A percentile compares a stretch with the other conserved stretches of the same genome.
Conservation (phyloP, 2,329 filamentous ascomycete genomes). For the Leptographium procerum region DNA sequence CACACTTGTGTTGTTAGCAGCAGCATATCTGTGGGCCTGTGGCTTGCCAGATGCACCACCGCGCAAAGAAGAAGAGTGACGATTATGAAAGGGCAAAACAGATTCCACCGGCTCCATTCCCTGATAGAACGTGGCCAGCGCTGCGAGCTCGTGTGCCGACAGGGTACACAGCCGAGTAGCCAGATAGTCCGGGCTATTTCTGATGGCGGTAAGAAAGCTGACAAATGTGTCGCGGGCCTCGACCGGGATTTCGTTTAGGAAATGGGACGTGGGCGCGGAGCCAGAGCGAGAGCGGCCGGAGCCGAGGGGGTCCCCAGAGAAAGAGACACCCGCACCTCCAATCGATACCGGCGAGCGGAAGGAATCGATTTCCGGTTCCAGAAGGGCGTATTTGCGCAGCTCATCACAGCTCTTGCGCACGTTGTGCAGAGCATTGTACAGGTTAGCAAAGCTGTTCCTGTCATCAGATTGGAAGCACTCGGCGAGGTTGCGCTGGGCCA, state of each 20-base stretch:
- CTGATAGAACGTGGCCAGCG: constrained; percentile 68
- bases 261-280: constrained; percentile 37
- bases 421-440: constrained; percentile 71
- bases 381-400: constrained; percentile 55
- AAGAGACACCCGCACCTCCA: not conserved
- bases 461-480: constrained; percentile 71
- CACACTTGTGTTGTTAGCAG: not conserved
- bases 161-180: constrained; percentile 70
- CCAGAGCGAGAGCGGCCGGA: constrained; percentile 17
- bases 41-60: constrained; percentile 16
- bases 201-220: constrained; percentile 67
- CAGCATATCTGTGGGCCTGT: not conserved
- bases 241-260: constrained; percentile 62
- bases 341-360: constrained; percentile 39
- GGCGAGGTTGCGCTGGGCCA: constrained; percentile 63
- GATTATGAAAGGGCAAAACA: constrained; percentile 57
- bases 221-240: constrained; percentile 66
- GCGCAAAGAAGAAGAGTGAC: constrained; percentile 34
- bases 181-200: constrained; percentile 80
- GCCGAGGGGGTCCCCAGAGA: not conserved
- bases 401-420: constrained; percentile 68
- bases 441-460: constrained; percentile 61
- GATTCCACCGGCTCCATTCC: constrained; percentile 73
- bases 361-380: constrained; percentile 61
- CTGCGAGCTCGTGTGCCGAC: constrained; percentile 62